Base-by-base conservation (phyloP, 805 yeast species). In the Blastobotrys mokoenaii region DNA sequence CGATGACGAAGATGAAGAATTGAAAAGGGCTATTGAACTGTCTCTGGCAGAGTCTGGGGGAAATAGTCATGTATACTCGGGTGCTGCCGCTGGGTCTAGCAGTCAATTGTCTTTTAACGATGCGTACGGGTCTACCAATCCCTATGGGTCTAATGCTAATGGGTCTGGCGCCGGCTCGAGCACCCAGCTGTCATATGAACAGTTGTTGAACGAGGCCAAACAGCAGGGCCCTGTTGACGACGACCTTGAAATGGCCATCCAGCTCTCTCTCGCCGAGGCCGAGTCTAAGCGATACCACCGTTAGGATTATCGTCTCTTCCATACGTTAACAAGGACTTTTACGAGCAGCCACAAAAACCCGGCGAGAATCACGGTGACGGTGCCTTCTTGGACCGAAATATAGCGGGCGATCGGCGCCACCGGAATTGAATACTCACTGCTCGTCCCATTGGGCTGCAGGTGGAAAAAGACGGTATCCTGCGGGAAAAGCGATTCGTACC, bases 401-500 rank as follows among this genome's bases (percentile, higher is more conserved):
- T 63, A 68, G 14, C 64, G 51, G 9, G 48, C 42, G 0, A 58
- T 46, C 36, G 68, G 64, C 20, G 70, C 73, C 2, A 63, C 67
- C 3, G 82, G 82, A 29, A 76, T 68, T 11, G 56, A 46, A 46
- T 64, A 65, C 2, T 44, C 31, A 2, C 66, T 44, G 36, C 40
- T 46, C 41, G 66, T 52, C 2, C 44, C 31, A 3, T 66, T 44
- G 25, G 50, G 36, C 9, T 46, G 22, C 16, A 67, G 48, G 44
- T 69, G 67, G 48, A 64, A 63, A 52, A 73, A 76, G 0, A 61
- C 53, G 1, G 79, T 73, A 35, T 70, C 63, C 1, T 63, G 61
- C 1, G 76, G 75, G 51, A 76, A 77, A 39, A 64, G 63, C 1
- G 70, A 55, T 48, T 74, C 78, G 46, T 67, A 65, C 3, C 78